Evolutionary conservation across 495 filamentous ascomycete species (phyloP).

Genomic region (Neurospora sp.): DNA sequence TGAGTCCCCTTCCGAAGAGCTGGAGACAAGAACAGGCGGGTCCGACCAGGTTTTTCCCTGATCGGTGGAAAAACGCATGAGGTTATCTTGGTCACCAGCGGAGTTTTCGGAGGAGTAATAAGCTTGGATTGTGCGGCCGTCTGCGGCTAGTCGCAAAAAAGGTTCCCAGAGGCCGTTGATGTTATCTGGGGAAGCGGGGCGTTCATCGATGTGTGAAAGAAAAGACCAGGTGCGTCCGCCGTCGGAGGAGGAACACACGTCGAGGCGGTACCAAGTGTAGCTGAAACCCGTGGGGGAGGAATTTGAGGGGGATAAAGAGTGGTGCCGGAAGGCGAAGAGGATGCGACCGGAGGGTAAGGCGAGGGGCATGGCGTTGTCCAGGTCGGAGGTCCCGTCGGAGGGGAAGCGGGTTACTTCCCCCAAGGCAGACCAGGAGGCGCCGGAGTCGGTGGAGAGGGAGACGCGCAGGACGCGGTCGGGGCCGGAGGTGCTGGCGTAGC

Average conservation of each 20-base stretch:
- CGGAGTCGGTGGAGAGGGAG: constrained; percentile 29
- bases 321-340: constrained; percentile 51
- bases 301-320: constrained; percentile 13
- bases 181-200: not conserved
- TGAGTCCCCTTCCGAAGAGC: not conserved
- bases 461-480: constrained; percentile 21
- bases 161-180: constrained; percentile 14
- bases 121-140: constrained; percentile 3
- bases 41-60: constrained; percentile 3
- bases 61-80: constrained; percentile 3
- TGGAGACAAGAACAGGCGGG: not conserved
- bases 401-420: constrained; percentile 22
- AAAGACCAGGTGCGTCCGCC: not conserved
- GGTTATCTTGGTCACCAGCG: constrained; percentile 5
- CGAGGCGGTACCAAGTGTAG: constrained; percentile 29
- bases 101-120: constrained; percentile 8
- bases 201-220: constrained; percentile 3
- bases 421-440: constrained; percentile 27
- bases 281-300: constrained; percentile 29
- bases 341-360: constrained; percentile 40
- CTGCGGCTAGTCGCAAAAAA: constrained; percentile 3
- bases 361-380: constrained; percentile 51
- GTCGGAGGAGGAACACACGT: constrained; percentile 6
- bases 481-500: constrained; percentile 28
- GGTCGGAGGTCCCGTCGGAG: constrained; percentile 31